phyloP scores from a whole-genome alignment of 2,329 filamentous ascomycete species.

The Fusarium sulawesiense region DNA sequence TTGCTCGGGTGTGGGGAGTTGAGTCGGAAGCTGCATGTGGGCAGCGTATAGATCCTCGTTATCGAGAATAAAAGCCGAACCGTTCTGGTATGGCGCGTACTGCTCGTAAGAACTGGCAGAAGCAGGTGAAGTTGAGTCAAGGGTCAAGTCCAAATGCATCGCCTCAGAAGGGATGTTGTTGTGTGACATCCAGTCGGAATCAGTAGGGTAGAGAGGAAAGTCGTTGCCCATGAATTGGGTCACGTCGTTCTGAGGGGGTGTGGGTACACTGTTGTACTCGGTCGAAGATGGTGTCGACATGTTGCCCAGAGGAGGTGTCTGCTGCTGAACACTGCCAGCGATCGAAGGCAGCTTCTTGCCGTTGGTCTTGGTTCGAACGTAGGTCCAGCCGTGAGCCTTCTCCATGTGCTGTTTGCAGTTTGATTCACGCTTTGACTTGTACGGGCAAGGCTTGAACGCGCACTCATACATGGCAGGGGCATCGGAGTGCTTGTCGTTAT shows the following conservation, averaged over 20 bases:
- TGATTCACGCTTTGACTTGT: conserved; percentile 94
- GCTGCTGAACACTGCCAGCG: conserved; percentile 60
- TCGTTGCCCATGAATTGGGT: conserved; percentile 52
- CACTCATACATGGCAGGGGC: conserved; percentile 86
- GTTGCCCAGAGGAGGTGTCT: conserved; percentile 70
- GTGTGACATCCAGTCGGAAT: conserved; percentile 58
- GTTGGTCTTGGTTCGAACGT: conserved; percentile 92
- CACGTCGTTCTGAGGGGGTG: conserved; percentile 65
- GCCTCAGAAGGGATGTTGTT: conserved; percentile 49
- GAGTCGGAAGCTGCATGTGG: conserved; percentile 66
- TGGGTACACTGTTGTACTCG: conserved; percentile 63
- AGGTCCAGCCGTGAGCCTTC: conserved; percentile 92
- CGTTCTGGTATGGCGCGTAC: conserved; percentile 70
- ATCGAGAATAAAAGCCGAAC: conserved; percentile 69
- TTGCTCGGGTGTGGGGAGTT: conserved; percentile 52
- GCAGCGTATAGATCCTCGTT: conserved; percentile 73
- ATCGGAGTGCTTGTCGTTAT: conserved; percentile 93
- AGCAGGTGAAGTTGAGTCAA: conserved; percentile 55
- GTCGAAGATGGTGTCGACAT: conserved; percentile 71
- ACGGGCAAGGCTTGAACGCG: conserved; percentile 83
- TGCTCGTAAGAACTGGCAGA: conserved; percentile 59
- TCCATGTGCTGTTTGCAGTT: conserved; percentile 99
- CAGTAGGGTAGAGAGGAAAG: conserved; percentile 62
- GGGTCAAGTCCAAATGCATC: conserved; percentile 56
- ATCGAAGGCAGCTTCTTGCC: conserved; percentile 69